Evolutionary conservation across 2,329 filamentous ascomycete genomes (phyloP), one percentile per base, ranked within the genome.

Genomic region (Rhinocladiella similis): DNA sequence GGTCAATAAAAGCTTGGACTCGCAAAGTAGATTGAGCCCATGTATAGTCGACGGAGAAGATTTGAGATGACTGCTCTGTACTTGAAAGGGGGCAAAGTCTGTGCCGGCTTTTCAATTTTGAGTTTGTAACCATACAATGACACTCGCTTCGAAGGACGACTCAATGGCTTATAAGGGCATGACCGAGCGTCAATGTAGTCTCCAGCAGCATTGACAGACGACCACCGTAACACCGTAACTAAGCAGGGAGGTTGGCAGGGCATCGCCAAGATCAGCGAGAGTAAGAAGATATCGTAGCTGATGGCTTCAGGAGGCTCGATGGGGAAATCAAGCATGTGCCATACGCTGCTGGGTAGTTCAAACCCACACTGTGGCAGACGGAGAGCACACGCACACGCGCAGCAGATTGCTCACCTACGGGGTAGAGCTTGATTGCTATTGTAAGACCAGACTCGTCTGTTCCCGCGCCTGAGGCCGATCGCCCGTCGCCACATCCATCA

Each of bases 271-370:
- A 19, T 16, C 4, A 13, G n/a, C 6, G 38, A 41, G 14, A 16
- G 14, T 5, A 19, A 2, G 38, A 19, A 12, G 38, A 41, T n/a
- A 4, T n/a, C 18, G 18, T 22, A 14, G 29, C 7, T 54, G 52
- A 49, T 47, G 27, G 52, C 52, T 43, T 47, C 52, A 54, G 14
- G 29, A 18, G 14, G 29, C 52, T 45, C 35, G 45, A 54, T 48
- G 19, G 33, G 52, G 52, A 12, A 54, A 43, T 33, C 27, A 41
- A 36, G 43, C 52, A 54, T 54, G 52, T 49, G 52, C 49, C 49
- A 52, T 5, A 18, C 14, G 6, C 20, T 13, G 29, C 16, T 39
- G 5, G 38, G 38, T 41, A 7, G 14, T 41, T 41, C 38, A n/a
- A n/a, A 19, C 18, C 38, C 38, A 41, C 29, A 33, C 29, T 33